Evolutionary conservation across 2,329 filamentous ascomycete species (phyloP), one percentile per base, ranked within the genome.

Genomic region (Monosporascus sp.): DNA sequence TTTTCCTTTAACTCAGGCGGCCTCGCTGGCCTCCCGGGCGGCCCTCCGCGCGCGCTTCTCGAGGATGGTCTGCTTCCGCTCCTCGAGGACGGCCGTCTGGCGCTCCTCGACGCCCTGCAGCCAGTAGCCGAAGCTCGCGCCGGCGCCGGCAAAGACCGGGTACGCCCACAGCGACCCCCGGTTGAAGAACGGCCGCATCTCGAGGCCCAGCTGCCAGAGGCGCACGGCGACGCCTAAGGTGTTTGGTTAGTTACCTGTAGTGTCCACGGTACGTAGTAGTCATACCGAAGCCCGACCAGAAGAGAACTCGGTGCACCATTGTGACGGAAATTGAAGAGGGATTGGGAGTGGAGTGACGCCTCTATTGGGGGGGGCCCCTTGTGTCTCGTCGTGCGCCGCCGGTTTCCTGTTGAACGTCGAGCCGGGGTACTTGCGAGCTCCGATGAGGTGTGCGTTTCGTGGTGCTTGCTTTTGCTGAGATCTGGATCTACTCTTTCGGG

Each of bases 101-200:
- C 85, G 81, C 67, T 89, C 78, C 72, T 97, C 91, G 53, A 97
- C 89, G 58, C 90, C 89, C 77, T 92, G 86, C 64, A 99, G 78
- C 91, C 93, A 99, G 80, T 97, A 97, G 63, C 94, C 94, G 75
- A 97, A 97, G 74, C 88, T 90, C 64, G 87, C 92, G 64, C 92
- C 92, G 59, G 91, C 84, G 63, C 82, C 82, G 55, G 86, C 92
- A 74, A 94, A 99, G 64, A 93, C 75, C 52, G 94, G 94, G 78
- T 96, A 99, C 50, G 85, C 91, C 88, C 91, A 95, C 67, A 96
- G 84, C 52, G 88, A 88, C 70, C 87, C 80, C 68, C 81, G 84
- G 75, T 88, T 86, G 81, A 97, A 90, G 73, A 97, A 87, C 50
- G 93, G 94, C 58, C 92, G 91, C 91, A 96, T 96, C 78, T 99